A percentile compares a stretch with the other conserved stretches of the same genome.
phyloP scores from a whole-genome alignment of 192 early-diverging fungal genomes.

The Backusella morwellensis region DNA sequence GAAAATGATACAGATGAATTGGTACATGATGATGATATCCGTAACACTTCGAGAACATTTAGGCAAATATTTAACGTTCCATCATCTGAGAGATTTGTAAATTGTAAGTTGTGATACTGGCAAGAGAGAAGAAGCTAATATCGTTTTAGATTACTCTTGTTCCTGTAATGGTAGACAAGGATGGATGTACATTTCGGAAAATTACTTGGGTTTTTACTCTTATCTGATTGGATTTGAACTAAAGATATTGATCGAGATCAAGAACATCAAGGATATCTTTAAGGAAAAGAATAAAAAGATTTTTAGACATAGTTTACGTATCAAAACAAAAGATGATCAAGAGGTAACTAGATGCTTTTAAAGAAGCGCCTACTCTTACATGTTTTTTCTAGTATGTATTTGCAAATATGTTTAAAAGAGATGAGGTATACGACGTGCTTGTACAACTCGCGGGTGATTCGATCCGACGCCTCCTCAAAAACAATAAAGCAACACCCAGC shows the following conservation, averaged over 20 bases:
- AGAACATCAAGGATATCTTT: slow-evolving; percentile 83
- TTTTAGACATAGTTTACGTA: slow-evolving; percentile 85
- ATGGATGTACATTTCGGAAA: slow-evolving; percentile 95
- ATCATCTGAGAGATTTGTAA: slow-evolving; percentile 84
- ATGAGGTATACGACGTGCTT: slow-evolving; percentile 91
- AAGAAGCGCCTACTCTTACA: neutral
- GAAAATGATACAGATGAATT: slow-evolving; percentile 79
- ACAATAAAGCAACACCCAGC: slow-evolving; percentile 32
- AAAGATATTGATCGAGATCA: slow-evolving; percentile 85
- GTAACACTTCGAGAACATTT: slow-evolving; percentile 85
- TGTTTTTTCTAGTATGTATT: slow-evolving; percentile 68
- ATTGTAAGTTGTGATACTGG: slow-evolving; percentile 51
- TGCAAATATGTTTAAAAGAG: slow-evolving; percentile 93
- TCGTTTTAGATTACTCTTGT: slow-evolving; percentile 84
- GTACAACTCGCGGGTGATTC: slow-evolving; percentile 85
- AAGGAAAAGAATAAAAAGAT: slow-evolving; percentile 87
- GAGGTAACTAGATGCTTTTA: slow-evolving; percentile 49
- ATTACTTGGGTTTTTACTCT: slow-evolving; percentile 93
- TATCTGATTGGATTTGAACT: slow-evolving; percentile 93
- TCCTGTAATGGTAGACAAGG: slow-evolving; percentile 86
- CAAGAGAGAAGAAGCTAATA: neutral
- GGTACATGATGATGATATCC: slow-evolving; percentile 82
- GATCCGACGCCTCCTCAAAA: slow-evolving; percentile 86
- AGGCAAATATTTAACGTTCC: slow-evolving; percentile 84
- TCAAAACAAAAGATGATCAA: slow-evolving; percentile 75